Conservation (phyloP, 2,329 filamentous ascomycete species). For the Aureobasidium namibiae region DNA sequence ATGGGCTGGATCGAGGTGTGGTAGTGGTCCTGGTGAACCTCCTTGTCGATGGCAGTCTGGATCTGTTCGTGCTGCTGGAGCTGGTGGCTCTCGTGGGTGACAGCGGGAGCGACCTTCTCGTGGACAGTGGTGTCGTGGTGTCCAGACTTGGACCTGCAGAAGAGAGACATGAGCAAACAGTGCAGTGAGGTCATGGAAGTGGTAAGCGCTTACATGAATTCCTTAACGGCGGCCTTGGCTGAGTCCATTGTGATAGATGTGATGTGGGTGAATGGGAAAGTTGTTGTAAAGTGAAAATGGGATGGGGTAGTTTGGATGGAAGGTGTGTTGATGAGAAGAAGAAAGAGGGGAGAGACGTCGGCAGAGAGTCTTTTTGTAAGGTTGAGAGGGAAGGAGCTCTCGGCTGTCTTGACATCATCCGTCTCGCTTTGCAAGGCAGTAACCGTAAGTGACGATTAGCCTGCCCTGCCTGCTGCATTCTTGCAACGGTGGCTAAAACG, state of each 20-base stretch:
- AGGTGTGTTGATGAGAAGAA: conserved; percentile 9
- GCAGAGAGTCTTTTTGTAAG: conserved; percentile 1
- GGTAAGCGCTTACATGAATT: conserved; percentile 42
- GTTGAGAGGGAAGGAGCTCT: conserved; percentile 1
- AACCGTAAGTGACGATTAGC: conserved; percentile 1
- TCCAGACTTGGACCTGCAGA: conserved; percentile 28
- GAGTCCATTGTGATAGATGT: conserved; percentile 47
- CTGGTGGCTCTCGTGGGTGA: conserved; percentile 53
- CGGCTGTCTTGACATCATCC: conserved; percentile 7
- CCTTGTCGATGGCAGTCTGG: conserved; percentile 56
- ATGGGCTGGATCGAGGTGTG: conserved; percentile 61
- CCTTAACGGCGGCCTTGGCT: conserved; percentile 53
- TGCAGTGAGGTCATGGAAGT: not conserved
- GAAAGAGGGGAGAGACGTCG: not conserved
- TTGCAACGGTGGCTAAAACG: conserved; percentile 5
- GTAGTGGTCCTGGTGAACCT: conserved; percentile 64
- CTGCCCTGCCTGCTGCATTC: not conserved
- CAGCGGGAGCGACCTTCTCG: conserved; percentile 52
- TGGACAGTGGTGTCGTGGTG: conserved; percentile 65
- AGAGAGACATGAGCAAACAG: not conserved
- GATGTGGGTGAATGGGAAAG: not conserved
- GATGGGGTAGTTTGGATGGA: not conserved
- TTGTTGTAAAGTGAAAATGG: not conserved
- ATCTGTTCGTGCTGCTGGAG: conserved; percentile 55
- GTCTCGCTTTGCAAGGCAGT: conserved; percentile 2